Conservation (phyloP, 805 yeast genomes). For the Groenewaldozyma tartarivorans region DNA sequence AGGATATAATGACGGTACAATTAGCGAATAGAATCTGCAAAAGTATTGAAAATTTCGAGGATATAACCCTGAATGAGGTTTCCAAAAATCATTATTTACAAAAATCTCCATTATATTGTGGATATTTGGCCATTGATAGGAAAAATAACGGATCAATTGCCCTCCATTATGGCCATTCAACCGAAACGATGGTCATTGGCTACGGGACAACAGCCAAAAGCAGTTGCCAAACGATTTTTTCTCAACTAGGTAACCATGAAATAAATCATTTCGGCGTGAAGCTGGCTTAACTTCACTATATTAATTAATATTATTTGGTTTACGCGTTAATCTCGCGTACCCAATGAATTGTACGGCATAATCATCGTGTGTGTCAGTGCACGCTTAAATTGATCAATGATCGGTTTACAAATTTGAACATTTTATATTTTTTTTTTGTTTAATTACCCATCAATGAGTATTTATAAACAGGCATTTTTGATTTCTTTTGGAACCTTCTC, state of each 20-base stretch:
- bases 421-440: too few species aligned
- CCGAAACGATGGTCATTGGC: slow-evolving; percentile 18
- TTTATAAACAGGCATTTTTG: too few species aligned
- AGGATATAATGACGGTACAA: slow-evolving; percentile 26
- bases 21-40: slow-evolving; percentile 19
- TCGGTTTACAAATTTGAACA: too few species aligned
- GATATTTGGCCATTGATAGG: slow-evolving; percentile 8
- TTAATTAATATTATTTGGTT: too few species aligned
- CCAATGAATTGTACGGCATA: too few species aligned
- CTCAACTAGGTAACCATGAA: not conserved
- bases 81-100: slow-evolving; percentile 7
- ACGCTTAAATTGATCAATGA: too few species aligned
- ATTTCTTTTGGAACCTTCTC: too few species aligned
- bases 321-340: too few species aligned
- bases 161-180: slow-evolving; percentile 16
- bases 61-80: not conserved
- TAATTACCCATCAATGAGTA: too few species aligned
- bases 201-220: slow-evolving; percentile 7
- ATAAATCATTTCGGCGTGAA: too few species aligned
- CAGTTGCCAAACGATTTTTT: not conserved
- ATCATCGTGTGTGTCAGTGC: too few species aligned
- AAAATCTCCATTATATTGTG: slow-evolving; percentile 13
- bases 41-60: not conserved
- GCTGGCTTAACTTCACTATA: too few species aligned
- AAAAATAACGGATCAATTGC: slow-evolving; percentile 1